Evolutionary conservation across 2,329 filamentous ascomycete species (phyloP), one percentile per base, ranked within the genome.

Genomic region (Venturia aucupariae): DNA sequence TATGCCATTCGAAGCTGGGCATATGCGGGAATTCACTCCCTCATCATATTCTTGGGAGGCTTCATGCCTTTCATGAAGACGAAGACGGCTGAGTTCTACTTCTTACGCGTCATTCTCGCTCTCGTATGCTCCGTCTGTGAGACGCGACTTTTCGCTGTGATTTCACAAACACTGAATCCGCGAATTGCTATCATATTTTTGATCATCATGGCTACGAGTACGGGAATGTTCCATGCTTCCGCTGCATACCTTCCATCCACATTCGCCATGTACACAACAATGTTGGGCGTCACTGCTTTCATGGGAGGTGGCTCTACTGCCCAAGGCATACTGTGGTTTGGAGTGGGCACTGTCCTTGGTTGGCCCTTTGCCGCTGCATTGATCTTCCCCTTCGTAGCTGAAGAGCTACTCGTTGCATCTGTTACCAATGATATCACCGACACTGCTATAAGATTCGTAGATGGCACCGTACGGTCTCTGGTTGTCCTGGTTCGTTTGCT

Each of bases 1-100:
- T 97, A 90, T 76, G 90, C 92, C 61, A 97, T 99, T 70, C 87
- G 94, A 67, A 97, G 92, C 78, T 99, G 94, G 94, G 81, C 92
- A 27, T 99, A 99, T 72, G 81, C 95, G 44, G 84, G 81, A 5
- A 77, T 97, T 1, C 93, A 99, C 76, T 90, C 92, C 32, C 69
- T 87, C 24, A 76, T 90, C 57, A 69, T 90, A 32, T 41, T 27
- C 22, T 13, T 66, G 22, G 83, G 86, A 39, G 82, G 86, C 44
- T 71, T 94, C 4, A 71, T 78, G 22, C 71, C 75, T 22, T 70
- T 78, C 59, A 68, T 78, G 11, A 72, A 70, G 39, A 77, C 75
- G 32, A 86, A 85, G 69, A 68, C 72, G 2, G 69, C 71, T 66
- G 90, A 97, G 73, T 99, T 99, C 79, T 97, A 96, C 77, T 87